These are phyloP conservation scores for Amyloporia xantha DNA, from an alignment of 768 basidiomycete species.

Conservation along the genomic window DNA sequence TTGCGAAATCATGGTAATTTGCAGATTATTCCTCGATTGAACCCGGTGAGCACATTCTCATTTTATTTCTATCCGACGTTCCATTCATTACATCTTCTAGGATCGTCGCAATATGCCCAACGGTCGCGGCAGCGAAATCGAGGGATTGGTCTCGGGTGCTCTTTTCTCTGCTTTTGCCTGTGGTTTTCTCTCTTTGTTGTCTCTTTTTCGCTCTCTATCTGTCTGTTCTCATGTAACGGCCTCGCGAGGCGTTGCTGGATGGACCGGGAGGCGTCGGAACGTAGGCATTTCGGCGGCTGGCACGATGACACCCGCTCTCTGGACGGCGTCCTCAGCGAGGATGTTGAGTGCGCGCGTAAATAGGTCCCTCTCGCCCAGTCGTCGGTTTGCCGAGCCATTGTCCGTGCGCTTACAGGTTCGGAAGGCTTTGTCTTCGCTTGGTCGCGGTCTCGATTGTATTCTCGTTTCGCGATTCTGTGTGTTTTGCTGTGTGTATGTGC, in stretches of 20 bases:
- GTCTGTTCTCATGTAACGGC: not conserved
- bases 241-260: not conserved
- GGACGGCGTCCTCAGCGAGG: not conserved
- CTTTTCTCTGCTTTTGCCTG: not conserved
- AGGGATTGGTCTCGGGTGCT: not conserved
- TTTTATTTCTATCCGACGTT: not conserved
- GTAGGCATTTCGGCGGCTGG: not conserved
- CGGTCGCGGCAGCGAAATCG: not conserved
- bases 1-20: too few species aligned
- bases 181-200: not conserved
- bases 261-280: not conserved
- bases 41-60: not conserved
- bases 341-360: not conserved
- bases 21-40: not conserved
- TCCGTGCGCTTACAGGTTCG: not conserved
- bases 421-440: not conserved
- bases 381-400: not conserved
- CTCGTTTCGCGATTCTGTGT: not conserved
- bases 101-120: not conserved
- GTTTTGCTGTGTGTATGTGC: not conserved
- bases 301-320: slow-evolving; percentile 1
- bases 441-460: not conserved
- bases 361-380: not conserved
- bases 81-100: not conserved
- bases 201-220: not conserved